Evolutionary conservation across 345 rosid species (phyloP), one percentile per base, ranked within the genome.

Genomic region (Sonneratia alba): DNA sequence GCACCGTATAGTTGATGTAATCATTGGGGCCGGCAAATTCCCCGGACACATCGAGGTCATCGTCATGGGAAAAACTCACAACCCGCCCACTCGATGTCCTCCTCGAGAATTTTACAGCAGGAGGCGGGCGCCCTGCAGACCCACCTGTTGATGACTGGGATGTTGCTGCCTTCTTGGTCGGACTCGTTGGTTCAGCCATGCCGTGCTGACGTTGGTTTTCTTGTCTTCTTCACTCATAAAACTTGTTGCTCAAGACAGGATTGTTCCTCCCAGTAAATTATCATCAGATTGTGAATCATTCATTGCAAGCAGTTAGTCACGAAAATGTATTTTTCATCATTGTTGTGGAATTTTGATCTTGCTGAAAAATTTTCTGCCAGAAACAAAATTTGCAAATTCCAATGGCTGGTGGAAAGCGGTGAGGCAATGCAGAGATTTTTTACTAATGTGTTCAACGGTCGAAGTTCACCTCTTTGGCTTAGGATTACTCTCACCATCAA

Each of bases 1-100:
- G 81, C 40, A 93, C 97, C 0, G 98, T 93, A 87, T 93, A 93
- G 49, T 93, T 88, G 48, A 86, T 87, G 72, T 91, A 91, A 78
- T 91, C 98, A 67, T 79, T 89, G 66, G 85, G 98, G 24, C 84
- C 79, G 27, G 88, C 80, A 66, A 75, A 79, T 21, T 91, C 96
- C 1, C 91, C 89, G 0, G 93, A 74, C 84, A 86, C 70, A 75
- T 91, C 96, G 57, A 91, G 40, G 37, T 91, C 96, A 9, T 91
- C 96, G 56, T 93, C 96, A 27, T 89, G 79, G 6, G 97, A 87
- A 36, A 93, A 75, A 82, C 88, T 91, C 69, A 81, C 81, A 14
- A 85, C 73, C 65, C 88, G 88, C 45, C 93, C 95, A 59, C 96
- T 88, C 9, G 94, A 84, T 7, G 92, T 89, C 71, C 89, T 78